Percentiles rank a stretch among this genome's conserved stretches.
Evolutionary conservation across 768 basidiomycete species (phyloP).

Genomic region (Filobasidium floriforme): DNA sequence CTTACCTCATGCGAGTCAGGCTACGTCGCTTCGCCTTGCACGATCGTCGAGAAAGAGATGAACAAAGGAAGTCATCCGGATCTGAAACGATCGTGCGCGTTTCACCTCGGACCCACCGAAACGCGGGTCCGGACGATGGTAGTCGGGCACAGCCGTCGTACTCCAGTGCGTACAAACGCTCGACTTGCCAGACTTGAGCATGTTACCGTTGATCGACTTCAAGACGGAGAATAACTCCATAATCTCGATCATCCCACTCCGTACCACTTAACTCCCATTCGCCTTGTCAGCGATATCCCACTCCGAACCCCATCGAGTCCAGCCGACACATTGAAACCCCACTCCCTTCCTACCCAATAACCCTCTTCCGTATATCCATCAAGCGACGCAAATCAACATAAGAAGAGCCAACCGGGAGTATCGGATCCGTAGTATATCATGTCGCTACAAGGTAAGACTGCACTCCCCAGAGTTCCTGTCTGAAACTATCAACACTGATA

Average conservation of each 20-base stretch:
- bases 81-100: no score
- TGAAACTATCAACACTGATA: neutral
- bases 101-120: no score
- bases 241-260: neutral
- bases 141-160: no score
- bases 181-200: no score
- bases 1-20: no score
- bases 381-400: neutral
- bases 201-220: no score
- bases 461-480: neutral
- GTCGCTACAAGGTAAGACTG: neutral
- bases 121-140: no score
- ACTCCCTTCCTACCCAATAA: neutral
- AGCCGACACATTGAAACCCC: neutral
- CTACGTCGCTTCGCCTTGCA: no score
- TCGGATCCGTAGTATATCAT: neutral
- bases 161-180: no score
- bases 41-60: no score
- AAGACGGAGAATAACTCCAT: no score
- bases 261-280: neutral
- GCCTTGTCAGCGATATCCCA: neutral
- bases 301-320: neutral
- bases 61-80: no score
- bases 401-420: neutral
- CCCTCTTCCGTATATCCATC: neutral